Evolutionary conservation across 345 rosid genomes (phyloP).

Genomic region (Rubroshorea leprosula): DNA sequence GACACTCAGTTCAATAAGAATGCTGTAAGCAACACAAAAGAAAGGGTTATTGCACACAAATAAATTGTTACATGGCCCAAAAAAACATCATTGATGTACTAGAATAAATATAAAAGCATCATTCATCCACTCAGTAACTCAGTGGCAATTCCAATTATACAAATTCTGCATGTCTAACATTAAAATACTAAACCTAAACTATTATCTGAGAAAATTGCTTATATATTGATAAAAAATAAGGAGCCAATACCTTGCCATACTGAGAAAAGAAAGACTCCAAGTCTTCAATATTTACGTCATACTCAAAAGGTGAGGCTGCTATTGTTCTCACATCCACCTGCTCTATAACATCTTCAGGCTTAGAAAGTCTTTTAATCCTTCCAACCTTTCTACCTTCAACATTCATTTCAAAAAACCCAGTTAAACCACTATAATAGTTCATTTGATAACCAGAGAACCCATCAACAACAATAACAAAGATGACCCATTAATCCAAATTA

Average conservation of each 20-base stretch:
- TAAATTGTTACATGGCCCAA: not conserved
- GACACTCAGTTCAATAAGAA: not conserved
- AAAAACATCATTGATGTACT: not conserved
- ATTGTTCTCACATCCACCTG: constrained; percentile 44
- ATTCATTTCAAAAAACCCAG: not conserved
- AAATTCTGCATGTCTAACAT: not conserved
- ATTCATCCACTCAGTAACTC: not conserved
- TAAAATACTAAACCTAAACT: not conserved
- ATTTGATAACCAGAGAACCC: not conserved
- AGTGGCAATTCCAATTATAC: not conserved
- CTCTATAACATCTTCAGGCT: constrained; percentile 33
- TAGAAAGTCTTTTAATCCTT: constrained; percentile 30
- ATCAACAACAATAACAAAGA: not conserved
- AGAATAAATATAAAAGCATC: not conserved
- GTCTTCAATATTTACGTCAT: constrained; percentile 32
- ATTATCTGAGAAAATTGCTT: not conserved
- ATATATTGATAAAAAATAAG: not conserved
- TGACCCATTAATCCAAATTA: not conserved
- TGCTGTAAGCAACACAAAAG: too few species aligned
- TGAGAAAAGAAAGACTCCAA: constrained; percentile 37
- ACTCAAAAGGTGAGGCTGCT: constrained; percentile 40
- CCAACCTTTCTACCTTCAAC: constrained; percentile 38
- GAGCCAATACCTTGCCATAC: constrained; percentile 35
- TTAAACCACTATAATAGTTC: not conserved
- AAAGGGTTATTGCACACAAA: not conserved